Conservation (phyloP, 2,329 filamentous ascomycete species). For the Didymella sp. region DNA sequence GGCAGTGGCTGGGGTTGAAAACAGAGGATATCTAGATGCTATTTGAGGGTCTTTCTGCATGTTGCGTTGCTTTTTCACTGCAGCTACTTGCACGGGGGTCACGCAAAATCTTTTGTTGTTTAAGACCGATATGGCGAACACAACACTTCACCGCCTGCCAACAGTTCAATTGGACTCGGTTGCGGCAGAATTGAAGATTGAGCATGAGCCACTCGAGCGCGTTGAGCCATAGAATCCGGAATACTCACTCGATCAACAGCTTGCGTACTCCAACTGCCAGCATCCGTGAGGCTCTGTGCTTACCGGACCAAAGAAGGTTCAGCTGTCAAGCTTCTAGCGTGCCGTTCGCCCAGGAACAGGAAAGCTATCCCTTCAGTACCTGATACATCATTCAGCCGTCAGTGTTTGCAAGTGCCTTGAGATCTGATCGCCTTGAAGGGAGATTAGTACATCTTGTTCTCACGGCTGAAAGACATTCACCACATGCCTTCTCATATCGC, state of each 20-base stretch:
- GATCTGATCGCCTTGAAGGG: background rate
- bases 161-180: conserved; percentile 15
- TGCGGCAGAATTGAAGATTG: conserved; percentile 7
- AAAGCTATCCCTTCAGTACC: background rate
- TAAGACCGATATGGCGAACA: conserved; percentile 5
- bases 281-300: conserved; percentile 30
- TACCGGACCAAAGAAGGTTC: conserved; percentile 27
- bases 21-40: background rate
- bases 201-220: conserved; percentile 20
- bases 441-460: background rate
- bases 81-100: conserved; percentile 12
- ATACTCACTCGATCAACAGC: conserved; percentile 14
- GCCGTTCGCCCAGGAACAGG: conserved; percentile 26
- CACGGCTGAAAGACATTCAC: conserved; percentile 10
- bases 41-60: background rate
- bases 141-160: conserved; percentile 19
- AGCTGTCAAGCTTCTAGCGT: conserved; percentile 26
- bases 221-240: conserved; percentile 18
- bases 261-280: conserved; percentile 22
- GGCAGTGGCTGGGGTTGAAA: background rate
- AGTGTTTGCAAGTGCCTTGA: background rate
- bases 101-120: conserved; percentile 13
- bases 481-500: too few species aligned
- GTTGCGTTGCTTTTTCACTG: background rate
- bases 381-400: conserved; percentile 4